These are phyloP conservation scores for Trametes cinnabarina DNA, from an alignment of 768 basidiomycete species.

Conservation along the genomic window DNA sequence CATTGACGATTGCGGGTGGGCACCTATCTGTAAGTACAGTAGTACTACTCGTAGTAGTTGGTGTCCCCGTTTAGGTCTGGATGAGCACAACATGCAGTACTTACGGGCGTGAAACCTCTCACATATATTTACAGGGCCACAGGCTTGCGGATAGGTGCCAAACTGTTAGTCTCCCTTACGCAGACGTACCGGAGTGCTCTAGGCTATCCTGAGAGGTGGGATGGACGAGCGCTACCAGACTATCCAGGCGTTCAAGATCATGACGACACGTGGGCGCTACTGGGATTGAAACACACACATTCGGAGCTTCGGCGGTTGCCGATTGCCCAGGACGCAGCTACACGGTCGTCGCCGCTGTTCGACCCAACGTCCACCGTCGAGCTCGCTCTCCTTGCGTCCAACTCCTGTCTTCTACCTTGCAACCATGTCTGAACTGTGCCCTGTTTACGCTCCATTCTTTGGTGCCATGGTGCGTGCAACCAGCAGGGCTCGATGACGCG, in stretches of 20 bases:
- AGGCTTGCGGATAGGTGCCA: no score
- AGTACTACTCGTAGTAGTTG: no score
- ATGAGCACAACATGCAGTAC: no score
- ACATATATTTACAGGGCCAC: no score
- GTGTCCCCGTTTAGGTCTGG: no score
- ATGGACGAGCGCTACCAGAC: background rate
- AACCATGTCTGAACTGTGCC: conserved; percentile 76
- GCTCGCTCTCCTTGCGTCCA: conserved; percentile 14
- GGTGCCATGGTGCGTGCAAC: conserved; percentile 78
- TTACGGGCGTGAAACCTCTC: no score
- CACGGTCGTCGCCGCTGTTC: conserved; percentile 16
- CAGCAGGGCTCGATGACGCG: background rate
- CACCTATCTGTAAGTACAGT: no score
- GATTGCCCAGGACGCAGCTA: conserved; percentile 6
- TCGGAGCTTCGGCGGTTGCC: conserved; percentile 14
- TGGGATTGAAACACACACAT: background rate
- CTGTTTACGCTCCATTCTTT: conserved; percentile 97
- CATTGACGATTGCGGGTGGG: no score
- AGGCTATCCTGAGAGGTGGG: no score
- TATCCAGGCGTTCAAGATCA: no score
- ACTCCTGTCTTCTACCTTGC: conserved; percentile 13
- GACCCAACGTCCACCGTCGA: conserved; percentile 21
- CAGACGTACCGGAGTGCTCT: no score
- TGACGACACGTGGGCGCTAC: background rate
- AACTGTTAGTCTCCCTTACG: no score